Base-by-base conservation (phyloP, 768 basidiomycete species). In the Mycena indigotica region DNA sequence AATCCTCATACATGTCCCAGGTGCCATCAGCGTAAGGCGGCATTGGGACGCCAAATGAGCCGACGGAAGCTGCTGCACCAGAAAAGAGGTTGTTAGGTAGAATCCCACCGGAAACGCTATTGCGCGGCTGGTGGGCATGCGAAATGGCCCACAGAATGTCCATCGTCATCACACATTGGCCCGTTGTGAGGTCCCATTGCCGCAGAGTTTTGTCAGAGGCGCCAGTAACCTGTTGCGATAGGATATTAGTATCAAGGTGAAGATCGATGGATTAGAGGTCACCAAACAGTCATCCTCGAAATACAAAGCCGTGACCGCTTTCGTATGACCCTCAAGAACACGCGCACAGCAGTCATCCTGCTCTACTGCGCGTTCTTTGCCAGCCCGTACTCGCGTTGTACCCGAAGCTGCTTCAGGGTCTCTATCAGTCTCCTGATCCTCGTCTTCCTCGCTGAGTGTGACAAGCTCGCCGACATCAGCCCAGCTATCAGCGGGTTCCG, bases 131-230 rank as follows among this genome's bases (percentile, higher is more conserved):
- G 19, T 56, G 80, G 2, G 94, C 87, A 73, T 98, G 96, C 10
- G 93, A 94, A 64, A 98, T 96, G 2, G 96, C 97, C 97, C 97
- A 99, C 24, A 99, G 85, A 62, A 99, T 97, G 72, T 99, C 97
- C 97, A 99, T 99, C 23, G 96, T 96, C 79, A 97, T 88, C 45
- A 98, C 89, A 73, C 97, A 99, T 78, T 98, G 97, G 5, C 96
- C 97, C 0, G 97, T 98, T 19, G 84, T 85, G 53, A 98, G 84
- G 69, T 98, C 97, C 97, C 97, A 99, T 70, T 98, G 96, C 2
- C 97, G 91, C 53, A 99, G 81, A 0, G 97, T 99, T 74, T 98
- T 98, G 76, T 99, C 97, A 3, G 93, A 94, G 4, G 97, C 96
- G 29, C 97, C 97, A 6, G 95, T 98, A 13, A 98, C 93, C 95